Conservation (phyloP, 495 filamentous ascomycete species). For the Penicillium coffeae region DNA sequence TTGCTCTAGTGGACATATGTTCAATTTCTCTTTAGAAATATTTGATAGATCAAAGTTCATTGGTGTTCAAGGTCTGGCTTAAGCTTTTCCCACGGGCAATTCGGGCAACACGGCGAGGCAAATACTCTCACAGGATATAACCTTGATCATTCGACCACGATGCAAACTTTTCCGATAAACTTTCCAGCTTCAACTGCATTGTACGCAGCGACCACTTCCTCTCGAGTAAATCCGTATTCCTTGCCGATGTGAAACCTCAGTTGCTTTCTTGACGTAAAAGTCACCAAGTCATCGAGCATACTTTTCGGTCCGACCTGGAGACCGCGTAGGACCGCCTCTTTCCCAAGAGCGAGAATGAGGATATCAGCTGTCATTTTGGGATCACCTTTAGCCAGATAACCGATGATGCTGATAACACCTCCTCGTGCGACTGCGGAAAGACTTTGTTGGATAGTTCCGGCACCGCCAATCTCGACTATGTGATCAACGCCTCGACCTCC, state of each 20-base stretch:
- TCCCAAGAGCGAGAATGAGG: constrained; percentile 7
- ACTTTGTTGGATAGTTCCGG: constrained; percentile 11
- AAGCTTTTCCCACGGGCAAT: no score
- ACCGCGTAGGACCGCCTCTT: constrained; percentile 12
- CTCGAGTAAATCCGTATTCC: constrained; percentile 11
- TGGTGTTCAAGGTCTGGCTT: no score
- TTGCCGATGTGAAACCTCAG: constrained; percentile 14
- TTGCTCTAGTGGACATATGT: no score
- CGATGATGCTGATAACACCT: constrained; percentile 15
- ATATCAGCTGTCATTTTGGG: constrained; percentile 3
- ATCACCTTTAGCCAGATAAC: constrained; percentile 11
- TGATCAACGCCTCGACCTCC: constrained; percentile 20
- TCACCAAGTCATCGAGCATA: constrained; percentile 13
- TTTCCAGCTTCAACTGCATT: constrained; percentile 6
- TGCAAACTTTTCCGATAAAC: constrained; percentile 16
- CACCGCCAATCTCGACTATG: constrained; percentile 6
- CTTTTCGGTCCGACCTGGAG: constrained; percentile 11
- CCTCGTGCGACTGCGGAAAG: constrained; percentile 12
- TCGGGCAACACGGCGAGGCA: no score
- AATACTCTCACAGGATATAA: no score
- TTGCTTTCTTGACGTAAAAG: constrained; percentile 1
- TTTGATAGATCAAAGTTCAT: no score
- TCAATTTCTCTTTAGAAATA: no score
- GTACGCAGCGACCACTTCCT: constrained; percentile 12
- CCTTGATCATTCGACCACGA: constrained; percentile 8